A percentile compares a stretch with the other conserved stretches of the same genome.
Conservation (phyloP, 805 yeast genomes). For the Kluyveromyces siamensis region DNA sequence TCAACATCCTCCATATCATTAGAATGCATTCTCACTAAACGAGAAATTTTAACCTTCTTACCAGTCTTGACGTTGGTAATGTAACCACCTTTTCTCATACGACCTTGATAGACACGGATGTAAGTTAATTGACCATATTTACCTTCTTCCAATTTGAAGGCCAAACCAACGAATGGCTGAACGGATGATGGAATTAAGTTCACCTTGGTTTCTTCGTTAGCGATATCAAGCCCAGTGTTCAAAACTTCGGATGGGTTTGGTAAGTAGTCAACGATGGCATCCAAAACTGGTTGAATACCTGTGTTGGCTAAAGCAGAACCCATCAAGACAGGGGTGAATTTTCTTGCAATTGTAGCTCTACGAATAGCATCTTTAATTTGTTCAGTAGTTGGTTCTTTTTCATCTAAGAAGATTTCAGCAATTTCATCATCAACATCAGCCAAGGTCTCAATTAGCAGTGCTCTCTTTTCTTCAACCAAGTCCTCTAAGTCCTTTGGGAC, state of each 20-base stretch:
- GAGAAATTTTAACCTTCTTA: constrained; percentile 83
- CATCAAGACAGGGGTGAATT: constrained; percentile 98
- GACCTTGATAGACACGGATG: constrained; percentile 95
- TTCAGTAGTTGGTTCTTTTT: constrained; percentile 72
- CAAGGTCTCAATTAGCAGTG: constrained; percentile 76
- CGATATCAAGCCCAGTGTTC: constrained; percentile 79
- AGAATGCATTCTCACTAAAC: constrained; percentile 97
- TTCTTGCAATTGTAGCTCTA: constrained; percentile 89
- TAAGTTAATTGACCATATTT: constrained; percentile 96
- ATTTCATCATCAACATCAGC: constrained; percentile 98
- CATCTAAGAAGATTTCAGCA: constrained; percentile 87
- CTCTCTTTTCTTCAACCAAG: constrained; percentile 84
- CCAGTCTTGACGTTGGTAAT: constrained; percentile 87
- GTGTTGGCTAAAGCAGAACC: constrained; percentile 97
- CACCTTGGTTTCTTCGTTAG: constrained; percentile 56
- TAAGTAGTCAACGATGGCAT: constrained; percentile 89
- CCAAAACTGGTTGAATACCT: constrained; percentile 91
- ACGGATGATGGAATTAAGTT: constrained; percentile 61
- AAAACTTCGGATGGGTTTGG: constrained; percentile 93
- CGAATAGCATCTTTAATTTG: constrained; percentile 88
- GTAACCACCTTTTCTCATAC: constrained; percentile 79
- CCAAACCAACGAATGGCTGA: constrained; percentile 88
- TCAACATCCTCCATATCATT: constrained; percentile 97
- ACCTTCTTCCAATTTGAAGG: constrained; percentile 99
- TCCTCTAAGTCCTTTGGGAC: constrained; percentile 76